A percentile compares a stretch with the other conserved stretches of the same genome.
phyloP scores from a whole-genome alignment of 75 land plant species.

The Ceratopteris richardii region DNA sequence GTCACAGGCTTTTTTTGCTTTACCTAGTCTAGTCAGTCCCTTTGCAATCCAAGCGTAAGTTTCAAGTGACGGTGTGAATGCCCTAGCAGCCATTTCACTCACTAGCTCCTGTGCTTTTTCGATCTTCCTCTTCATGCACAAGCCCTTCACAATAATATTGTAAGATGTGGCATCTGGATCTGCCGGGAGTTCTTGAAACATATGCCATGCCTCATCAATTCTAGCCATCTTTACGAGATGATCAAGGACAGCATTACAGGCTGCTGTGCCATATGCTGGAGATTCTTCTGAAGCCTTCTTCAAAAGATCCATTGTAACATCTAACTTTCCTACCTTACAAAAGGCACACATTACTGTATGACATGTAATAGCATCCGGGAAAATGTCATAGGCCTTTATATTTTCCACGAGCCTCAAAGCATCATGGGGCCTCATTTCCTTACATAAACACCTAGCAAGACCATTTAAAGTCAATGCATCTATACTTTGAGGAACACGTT shows the following conservation, averaged over 20 bases:
- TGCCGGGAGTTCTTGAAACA: conserved; percentile 13
- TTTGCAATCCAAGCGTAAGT: conserved; percentile 8
- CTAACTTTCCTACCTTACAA: conserved; percentile 9
- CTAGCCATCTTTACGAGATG: conserved; percentile 15
- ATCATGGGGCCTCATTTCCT: neutral
- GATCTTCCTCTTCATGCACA: conserved; percentile 16
- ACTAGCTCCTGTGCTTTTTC: conserved; percentile 15
- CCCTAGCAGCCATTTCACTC: conserved; percentile 4
- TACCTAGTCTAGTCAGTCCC: conserved; percentile 5
- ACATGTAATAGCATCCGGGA: conserved; percentile 4
- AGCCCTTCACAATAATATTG: conserved; percentile 27
- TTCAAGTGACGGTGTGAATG: conserved; percentile 4
- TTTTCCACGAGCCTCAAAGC: neutral
- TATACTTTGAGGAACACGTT: neutral
- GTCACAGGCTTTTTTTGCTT: conserved; percentile 14
- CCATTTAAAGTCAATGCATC: neutral
- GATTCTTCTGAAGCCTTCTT: conserved; percentile 14
- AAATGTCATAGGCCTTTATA: neutral
- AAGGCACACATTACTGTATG: conserved; percentile 8
- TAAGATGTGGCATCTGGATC: conserved; percentile 28
- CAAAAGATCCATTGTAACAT: conserved; percentile 9
- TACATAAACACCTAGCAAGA: neutral
- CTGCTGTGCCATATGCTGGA: neutral
- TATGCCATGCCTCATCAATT: conserved; percentile 10
- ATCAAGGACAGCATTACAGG: conserved; percentile 16